Evolutionary conservation across 1,284 basidiomycete species (phyloP), one percentile per base, ranked within the genome.

Genomic region (Pholiota adiposa): DNA sequence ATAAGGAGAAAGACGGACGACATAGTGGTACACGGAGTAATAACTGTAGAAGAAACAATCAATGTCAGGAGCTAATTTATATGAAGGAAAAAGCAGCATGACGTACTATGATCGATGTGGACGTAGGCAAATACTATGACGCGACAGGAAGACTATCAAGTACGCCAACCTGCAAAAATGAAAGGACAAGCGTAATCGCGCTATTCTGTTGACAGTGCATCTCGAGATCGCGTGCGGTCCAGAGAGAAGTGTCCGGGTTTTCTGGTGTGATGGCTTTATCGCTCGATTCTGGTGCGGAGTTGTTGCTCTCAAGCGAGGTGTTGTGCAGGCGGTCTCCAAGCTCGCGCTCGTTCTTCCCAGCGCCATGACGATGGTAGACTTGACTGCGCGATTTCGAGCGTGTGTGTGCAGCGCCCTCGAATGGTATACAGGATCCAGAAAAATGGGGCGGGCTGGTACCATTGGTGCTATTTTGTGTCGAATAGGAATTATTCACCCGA

Each of bases 141-240:
- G 54, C 18, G 11, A 46, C 23, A 27, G 65, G 43, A 33, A 67
- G 67, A 58, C 72, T 68, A 51, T 77, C 81, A 43, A 77, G 75
- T 41, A 76, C 67, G 8, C 77, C 75, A 25, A 81, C 76, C 68
- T 84, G 78, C 31, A 87, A 67, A 62, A 82, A 77, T 52, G 85
- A 82, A 33, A 89, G 75, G 52, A 90, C 81, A 41, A 81, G 74
- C 12, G 84, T 76, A 40, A 91, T 86, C 19, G 85, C 80, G 69
- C 89, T 89, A 63, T 90, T 91, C 70, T 91, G 89, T 61, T 81
- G 81, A 69, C 89, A 91, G 50, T 88, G 82, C 68, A 85, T 74
- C 73, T 87, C 83, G 64, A 91, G 71, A 65, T 91, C 89, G 61
- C 82, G 83, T 31, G 83, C 80, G 38, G 85, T 87, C 89, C 88